phyloP scores from a whole-genome alignment of 2,329 filamentous ascomycete genomes.

The Pseudogymnoascus sp. region DNA sequence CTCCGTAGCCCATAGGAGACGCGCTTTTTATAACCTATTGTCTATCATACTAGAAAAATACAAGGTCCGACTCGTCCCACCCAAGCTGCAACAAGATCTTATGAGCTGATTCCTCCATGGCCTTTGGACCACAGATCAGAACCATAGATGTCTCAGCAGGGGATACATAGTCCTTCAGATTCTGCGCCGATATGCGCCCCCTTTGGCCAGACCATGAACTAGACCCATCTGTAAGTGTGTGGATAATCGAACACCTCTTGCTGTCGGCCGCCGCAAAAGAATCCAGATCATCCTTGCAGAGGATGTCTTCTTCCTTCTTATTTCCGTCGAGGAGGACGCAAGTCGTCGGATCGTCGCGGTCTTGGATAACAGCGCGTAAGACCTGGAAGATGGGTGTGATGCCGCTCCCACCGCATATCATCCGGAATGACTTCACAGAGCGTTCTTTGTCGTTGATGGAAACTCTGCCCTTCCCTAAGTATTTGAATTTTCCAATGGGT shows the following conservation, averaged over 20 bases:
- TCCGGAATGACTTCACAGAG: conserved; percentile 60
- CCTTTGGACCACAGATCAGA: conserved; percentile 69
- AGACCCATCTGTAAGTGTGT: conserved; percentile 59
- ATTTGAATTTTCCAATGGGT: conserved; percentile 78
- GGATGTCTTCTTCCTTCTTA: conserved; percentile 67
- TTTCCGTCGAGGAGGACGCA: conserved; percentile 78
- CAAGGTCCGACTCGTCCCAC: conserved; percentile 63
- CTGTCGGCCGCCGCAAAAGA: conserved; percentile 44
- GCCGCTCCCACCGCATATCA: conserved; percentile 84
- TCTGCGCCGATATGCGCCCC: conserved; percentile 56
- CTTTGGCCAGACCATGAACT: conserved; percentile 58
- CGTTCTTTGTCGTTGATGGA: conserved; percentile 48
- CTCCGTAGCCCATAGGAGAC: no score
- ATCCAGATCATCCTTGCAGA: conserved; percentile 68
- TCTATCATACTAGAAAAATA: conserved; percentile 59
- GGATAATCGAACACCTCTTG: conserved; percentile 54
- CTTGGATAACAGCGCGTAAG: conserved; percentile 61
- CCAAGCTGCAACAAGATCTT: conserved; percentile 51
- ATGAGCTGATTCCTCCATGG: conserved; percentile 62
- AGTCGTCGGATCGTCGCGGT: conserved; percentile 52
- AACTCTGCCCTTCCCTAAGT: conserved; percentile 59
- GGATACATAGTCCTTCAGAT: conserved; percentile 54
- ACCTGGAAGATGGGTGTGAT: conserved; percentile 91
- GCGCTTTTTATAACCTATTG: not conserved
- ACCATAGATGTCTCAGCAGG: conserved; percentile 44